Evolutionary conservation across 495 filamentous ascomycete genomes (phyloP), one percentile per base, ranked within the genome.

Genomic region (Neurospora sp.): DNA sequence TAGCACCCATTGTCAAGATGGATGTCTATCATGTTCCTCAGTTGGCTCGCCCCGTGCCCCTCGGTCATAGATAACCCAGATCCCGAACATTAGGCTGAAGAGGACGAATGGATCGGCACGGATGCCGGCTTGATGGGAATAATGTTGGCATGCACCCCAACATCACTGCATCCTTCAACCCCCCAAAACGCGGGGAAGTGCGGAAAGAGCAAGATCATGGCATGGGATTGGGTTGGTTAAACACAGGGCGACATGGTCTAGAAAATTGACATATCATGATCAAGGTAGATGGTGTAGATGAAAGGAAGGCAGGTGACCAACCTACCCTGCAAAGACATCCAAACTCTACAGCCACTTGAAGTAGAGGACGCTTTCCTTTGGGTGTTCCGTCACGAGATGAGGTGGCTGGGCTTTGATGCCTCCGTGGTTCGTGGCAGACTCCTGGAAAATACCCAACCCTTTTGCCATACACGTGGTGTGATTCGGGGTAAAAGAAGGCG

Each of bases 21-120:
- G 41, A 44, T 44, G 2, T 3, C 41, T 18, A 18, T 3, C 16
- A n/a, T 44, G 16, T 44, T 44, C 41, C 41, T 44, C 41, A 16
- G 16, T 3, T 44, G 41, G 6, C 41, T 39, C 2, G n/a, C 27
- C 54, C 35, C 39, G 39, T 39, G 39, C 39, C 39, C 54, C 72
- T 76, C 75, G 77, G 75, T 62, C 71, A 12, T 42, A 69, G 20
- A 72, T 76, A 27, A 12, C 73, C 73, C 72, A 74, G 38, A 20
- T 1, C 3, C 77, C 73, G 75, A 75, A 71, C 0, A 44, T 44
- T 72, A 73, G 73, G 71, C 74, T 76, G 70, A 73, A 74, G 18
- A 12, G 18, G 42, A 14, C 41, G n/a, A 18, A 66, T 72, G 12
- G 38, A 46, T 18, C 35, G 46, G 11, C 20, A 23, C 18, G 8